Evolutionary conservation across 208 protist genomes (phyloP).

Genomic region (Leishmania martiniquensis): DNA sequence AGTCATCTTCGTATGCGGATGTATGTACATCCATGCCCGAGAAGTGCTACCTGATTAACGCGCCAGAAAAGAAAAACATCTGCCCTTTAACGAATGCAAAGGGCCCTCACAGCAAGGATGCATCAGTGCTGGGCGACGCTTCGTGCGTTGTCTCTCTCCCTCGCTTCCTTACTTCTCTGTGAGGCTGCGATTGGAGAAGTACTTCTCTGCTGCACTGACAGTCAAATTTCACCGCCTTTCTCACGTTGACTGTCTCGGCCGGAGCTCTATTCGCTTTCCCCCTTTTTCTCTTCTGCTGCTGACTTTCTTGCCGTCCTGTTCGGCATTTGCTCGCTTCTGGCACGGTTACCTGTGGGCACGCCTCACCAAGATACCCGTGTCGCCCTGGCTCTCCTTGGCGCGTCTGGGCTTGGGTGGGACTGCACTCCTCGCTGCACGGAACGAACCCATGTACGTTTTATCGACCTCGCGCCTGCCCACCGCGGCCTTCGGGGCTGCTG

Average conservation of each 20-base stretch:
- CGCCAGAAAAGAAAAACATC: no score
- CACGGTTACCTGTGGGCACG: neutral
- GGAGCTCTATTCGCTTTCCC: neutral
- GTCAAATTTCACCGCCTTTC: no score
- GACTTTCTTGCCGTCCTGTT: no score
- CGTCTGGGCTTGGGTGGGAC: conserved; percentile 3
- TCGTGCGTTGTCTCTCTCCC: neutral
- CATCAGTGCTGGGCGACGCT: neutral
- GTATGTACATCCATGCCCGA: neutral
- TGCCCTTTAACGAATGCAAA: no score
- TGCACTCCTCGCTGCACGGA: neutral
- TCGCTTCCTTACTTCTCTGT: neutral
- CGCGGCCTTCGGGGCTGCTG: conserved; percentile 48
- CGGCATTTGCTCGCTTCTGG: neutral
- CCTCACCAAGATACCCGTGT: neutral
- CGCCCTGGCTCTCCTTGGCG: neutral
- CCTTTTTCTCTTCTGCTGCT: neutral
- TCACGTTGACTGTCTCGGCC: neutral
- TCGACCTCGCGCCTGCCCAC: conserved; percentile 62
- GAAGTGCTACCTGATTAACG: no score
- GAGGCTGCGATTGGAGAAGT: neutral
- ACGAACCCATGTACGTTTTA: conserved; percentile 32
- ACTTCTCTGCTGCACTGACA: neutral
- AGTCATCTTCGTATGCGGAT: neutral
- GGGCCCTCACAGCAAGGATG: no score